Evolutionary conservation across 768 basidiomycete species (phyloP).

Genomic region (Suillus bovinus): DNA sequence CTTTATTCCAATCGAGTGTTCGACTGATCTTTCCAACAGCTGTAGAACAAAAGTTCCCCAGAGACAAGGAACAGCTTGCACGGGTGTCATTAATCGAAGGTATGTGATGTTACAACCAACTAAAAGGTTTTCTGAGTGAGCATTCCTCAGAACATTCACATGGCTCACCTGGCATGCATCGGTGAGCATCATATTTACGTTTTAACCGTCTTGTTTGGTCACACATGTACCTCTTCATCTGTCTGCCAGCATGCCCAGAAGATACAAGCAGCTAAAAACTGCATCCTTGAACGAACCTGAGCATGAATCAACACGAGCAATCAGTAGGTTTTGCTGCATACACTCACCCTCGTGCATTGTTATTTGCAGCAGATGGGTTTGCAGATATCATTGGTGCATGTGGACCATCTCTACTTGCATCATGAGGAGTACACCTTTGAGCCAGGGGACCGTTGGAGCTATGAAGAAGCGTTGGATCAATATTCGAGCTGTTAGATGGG

Average conservation of each 20-base stretch:
- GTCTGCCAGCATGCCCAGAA: too few relatives aligned
- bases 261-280: too few relatives aligned
- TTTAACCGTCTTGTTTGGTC: too few relatives aligned
- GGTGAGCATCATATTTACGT: slow-evolving; percentile 41
- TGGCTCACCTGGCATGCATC: slow-evolving; percentile 91
- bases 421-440: background rate
- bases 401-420: background rate
- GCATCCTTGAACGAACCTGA: too few relatives aligned
- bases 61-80: slow-evolving; percentile 76
- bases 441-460: background rate
- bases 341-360: background rate
- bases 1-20: background rate
- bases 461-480: background rate
- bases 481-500: background rate
- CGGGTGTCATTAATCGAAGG: slow-evolving; percentile 95
- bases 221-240: too few relatives aligned
- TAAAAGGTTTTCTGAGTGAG: slow-evolving; percentile 56
- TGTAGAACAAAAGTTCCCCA: slow-evolving; percentile 89
- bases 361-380: too few relatives aligned
- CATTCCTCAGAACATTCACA: slow-evolving; percentile 79
- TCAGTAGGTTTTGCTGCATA: too few relatives aligned
- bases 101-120: slow-evolving; percentile 19
- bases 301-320: too few relatives aligned
- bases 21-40: slow-evolving; percentile 38
- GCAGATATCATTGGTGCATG: too few relatives aligned